phyloP scores from a whole-genome alignment of 768 basidiomycete genomes.

The Steccherinum ochraceum region DNA sequence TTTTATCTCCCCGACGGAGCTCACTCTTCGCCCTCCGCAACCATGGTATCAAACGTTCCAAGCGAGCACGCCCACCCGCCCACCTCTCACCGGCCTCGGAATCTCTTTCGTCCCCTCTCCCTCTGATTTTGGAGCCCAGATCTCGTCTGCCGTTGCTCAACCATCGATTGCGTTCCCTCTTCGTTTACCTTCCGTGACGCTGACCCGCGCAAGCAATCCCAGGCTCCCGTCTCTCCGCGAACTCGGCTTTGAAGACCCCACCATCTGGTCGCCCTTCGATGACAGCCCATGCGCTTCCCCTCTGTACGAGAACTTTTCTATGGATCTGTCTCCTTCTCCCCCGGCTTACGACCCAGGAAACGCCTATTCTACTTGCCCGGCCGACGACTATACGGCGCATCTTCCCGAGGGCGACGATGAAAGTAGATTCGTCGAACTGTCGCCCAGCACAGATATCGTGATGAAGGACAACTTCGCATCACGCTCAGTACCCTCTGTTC shows the following conservation, averaged over 20 bases:
- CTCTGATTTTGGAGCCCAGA: neutral
- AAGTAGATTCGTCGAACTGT: neutral
- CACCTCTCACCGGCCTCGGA: slow-evolving; percentile 10
- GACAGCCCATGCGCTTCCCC: neutral
- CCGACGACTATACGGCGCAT: slow-evolving; percentile 11
- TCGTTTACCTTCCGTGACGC: neutral
- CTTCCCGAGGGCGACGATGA: neutral
- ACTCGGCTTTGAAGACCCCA: neutral
- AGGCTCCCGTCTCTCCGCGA: neutral
- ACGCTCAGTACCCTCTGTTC: neutral
- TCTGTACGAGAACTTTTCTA: too few relatives aligned
- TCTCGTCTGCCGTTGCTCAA: neutral
- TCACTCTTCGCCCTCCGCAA: neutral
- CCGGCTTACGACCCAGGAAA: neutral
- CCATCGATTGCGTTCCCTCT: neutral
- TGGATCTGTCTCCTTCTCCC: too few relatives aligned
- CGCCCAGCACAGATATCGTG: neutral
- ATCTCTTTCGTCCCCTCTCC: slow-evolving; percentile 2
- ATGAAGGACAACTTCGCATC: neutral
- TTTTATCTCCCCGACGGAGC: neutral
- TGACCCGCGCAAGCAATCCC: too few relatives aligned
- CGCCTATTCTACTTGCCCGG: slow-evolving; percentile 16
- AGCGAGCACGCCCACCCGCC: neutral
- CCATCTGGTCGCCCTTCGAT: neutral
- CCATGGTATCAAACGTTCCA: neutral